Percentiles rank a stretch among this genome's conserved stretches.
phyloP scores from a whole-genome alignment of 306 rosid species.

The Malus fusca region DNA sequence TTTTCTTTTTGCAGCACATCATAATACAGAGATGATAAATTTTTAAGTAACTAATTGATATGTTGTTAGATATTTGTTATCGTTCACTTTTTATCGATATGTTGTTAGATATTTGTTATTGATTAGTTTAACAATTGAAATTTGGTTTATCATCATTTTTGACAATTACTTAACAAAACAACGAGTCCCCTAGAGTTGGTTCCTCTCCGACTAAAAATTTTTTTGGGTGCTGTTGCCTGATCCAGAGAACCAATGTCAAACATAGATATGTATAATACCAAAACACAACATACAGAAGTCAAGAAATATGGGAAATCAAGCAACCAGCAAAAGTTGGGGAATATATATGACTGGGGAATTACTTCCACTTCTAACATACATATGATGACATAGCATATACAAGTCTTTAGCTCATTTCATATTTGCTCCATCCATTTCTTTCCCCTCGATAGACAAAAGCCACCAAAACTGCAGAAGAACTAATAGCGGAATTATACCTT shows the following conservation, averaged over 20 bases:
- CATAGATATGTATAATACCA: not conserved
- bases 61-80: not conserved
- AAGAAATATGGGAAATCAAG: not conserved
- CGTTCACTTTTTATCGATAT: not conserved
- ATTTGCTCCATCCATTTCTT: not conserved
- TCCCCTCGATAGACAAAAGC: not conserved
- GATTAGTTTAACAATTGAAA: not conserved
- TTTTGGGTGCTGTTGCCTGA: not conserved
- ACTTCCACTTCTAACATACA: conserved; percentile 1
- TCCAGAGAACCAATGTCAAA: not conserved
- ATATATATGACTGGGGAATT: not conserved
- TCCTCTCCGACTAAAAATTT: not conserved
- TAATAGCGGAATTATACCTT: conserved; percentile 29
- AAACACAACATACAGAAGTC: not conserved
- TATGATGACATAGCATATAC: not conserved
- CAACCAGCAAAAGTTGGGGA: not conserved
- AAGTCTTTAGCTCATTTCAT: not conserved
- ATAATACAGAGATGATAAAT: too few relatives aligned
- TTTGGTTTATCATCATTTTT: not conserved
- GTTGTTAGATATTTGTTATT: not conserved
- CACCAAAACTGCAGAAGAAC: conserved; percentile 33
- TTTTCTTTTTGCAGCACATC: not conserved
- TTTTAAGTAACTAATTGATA: too few relatives aligned
- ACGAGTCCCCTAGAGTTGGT: not conserved
- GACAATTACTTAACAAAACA: too few relatives aligned